These are phyloP conservation scores for Chaetomiaceae sp. DNA, from an alignment of 2,329 filamentous ascomycete genomes.

Conservation along the genomic window DNA sequence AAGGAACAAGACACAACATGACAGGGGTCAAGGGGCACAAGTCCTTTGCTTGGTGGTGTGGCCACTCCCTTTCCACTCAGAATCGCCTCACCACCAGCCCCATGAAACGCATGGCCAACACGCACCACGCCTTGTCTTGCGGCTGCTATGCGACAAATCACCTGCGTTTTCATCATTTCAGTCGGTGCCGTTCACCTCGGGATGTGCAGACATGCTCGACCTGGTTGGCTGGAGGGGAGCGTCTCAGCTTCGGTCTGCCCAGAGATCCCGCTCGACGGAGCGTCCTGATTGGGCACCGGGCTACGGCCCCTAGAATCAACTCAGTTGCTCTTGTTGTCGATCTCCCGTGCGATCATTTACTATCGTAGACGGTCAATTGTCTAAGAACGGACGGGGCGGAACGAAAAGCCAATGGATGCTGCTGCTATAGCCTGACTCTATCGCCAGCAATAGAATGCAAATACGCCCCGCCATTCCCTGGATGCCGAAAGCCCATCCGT, in stretches of 20 bases:
- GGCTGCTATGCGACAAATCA: neutral
- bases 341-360: neutral
- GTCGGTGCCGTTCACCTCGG: no score
- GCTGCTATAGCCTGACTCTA: neutral
- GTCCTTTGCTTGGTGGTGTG: neutral
- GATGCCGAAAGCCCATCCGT: neutral
- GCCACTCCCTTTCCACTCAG: neutral
- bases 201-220: no score
- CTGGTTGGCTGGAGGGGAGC: neutral
- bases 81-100: neutral
- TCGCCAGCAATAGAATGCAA: conserved; percentile 1
- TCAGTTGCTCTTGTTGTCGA: neutral
- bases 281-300: neutral
- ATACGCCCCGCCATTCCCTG: neutral
- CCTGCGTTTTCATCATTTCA: no score
- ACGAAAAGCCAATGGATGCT: neutral
- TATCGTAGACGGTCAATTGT: no score
- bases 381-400: neutral
- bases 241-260: neutral
- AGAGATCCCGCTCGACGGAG: no score
- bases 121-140: neutral
- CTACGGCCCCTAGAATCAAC: neutral
- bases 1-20: neutral
- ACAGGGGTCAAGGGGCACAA: neutral
- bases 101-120: no score